phyloP scores from a whole-genome alignment of 345 rosid genomes.

The Arabis alpina region DNA sequence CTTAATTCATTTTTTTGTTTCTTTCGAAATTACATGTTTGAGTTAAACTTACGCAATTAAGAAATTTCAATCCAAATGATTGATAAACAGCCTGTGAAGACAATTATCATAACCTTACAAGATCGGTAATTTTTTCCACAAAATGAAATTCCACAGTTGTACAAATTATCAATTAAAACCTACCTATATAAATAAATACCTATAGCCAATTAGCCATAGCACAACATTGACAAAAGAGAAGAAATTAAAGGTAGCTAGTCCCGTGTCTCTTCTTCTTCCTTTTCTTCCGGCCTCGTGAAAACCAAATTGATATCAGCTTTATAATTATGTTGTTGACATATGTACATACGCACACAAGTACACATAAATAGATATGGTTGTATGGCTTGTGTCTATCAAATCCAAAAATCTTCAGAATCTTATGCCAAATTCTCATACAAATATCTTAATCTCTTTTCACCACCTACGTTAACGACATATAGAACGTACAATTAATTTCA shows the following conservation, averaged over 20 bases:
- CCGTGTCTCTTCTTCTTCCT: conserved; percentile 44
- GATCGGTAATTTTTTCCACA: conserved; percentile 1
- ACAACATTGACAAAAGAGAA: conserved; percentile 40
- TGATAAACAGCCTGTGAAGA: conserved; percentile 7
- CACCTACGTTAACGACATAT: conserved; percentile 35
- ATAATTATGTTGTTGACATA: conserved; percentile 20
- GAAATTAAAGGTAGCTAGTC: conserved; percentile 31
- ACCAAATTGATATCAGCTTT: conserved; percentile 35
- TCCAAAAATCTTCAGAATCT: conserved; percentile 19
- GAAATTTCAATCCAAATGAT: background rate
- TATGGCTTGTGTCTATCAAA: conserved; percentile 36
- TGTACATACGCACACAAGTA: conserved; percentile 6
- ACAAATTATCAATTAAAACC: conserved; percentile 15
- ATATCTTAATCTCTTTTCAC: conserved; percentile 27
- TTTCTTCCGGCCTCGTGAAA: conserved; percentile 45
- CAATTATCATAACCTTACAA: background rate
- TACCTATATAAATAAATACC: conserved; percentile 24
- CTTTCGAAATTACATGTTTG: background rate
- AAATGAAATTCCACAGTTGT: conserved; percentile 19
- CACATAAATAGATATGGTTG: conserved; percentile 36
- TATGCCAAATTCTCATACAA: conserved; percentile 32
- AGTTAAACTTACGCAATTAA: conserved; percentile 5
- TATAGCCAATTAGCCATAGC: conserved; percentile 16
- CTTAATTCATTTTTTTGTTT: background rate
- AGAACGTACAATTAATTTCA: conserved; percentile 28